Conservation (phyloP, 2,329 filamentous ascomycete genomes). For the Amauroascus verrucosus region DNA sequence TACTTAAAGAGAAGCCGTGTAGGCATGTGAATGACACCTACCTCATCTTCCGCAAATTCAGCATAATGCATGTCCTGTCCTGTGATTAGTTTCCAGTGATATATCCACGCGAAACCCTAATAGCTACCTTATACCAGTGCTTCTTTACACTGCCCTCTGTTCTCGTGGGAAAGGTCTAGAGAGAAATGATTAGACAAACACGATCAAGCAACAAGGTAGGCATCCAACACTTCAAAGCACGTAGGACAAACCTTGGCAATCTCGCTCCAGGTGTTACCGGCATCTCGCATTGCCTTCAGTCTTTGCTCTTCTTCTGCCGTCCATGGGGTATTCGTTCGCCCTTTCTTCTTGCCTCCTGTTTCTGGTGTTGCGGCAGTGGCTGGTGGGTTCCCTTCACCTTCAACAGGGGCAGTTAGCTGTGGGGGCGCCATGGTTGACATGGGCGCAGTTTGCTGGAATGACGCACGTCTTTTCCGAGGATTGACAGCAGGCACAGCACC, state of each 20-base stretch:
- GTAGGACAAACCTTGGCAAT: conserved; percentile 71
- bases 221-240: neutral
- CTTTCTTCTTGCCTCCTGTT: conserved; percentile 60
- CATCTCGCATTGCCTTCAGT: conserved; percentile 87
- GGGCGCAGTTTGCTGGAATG: conserved; percentile 28
- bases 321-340: conserved; percentile 97
- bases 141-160: conserved; percentile 99
- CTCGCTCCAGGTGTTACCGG: conserved; percentile 90
- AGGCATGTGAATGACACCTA: conserved; percentile 32
- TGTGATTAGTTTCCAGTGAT: neutral
- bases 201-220: no score
- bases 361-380: conserved; percentile 42
- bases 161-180: conserved; percentile 74
- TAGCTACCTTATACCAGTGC: conserved; percentile 90
- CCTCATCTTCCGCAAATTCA: conserved; percentile 95
- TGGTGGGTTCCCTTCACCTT: conserved; percentile 27
- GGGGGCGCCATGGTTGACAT: conserved; percentile 31
- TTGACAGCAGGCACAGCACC: conserved; percentile 27
- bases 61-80: conserved; percentile 95
- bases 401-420: conserved; percentile 22
- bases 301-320: conserved; percentile 86
- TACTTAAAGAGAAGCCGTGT: conserved; percentile 16
- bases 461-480: conserved; percentile 38
- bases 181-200: conserved; percentile 11
- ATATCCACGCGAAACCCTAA: neutral